Base-by-base conservation (phyloP, 2,329 filamentous ascomycete species). In the Myriosclerotinia duriaeana region DNA sequence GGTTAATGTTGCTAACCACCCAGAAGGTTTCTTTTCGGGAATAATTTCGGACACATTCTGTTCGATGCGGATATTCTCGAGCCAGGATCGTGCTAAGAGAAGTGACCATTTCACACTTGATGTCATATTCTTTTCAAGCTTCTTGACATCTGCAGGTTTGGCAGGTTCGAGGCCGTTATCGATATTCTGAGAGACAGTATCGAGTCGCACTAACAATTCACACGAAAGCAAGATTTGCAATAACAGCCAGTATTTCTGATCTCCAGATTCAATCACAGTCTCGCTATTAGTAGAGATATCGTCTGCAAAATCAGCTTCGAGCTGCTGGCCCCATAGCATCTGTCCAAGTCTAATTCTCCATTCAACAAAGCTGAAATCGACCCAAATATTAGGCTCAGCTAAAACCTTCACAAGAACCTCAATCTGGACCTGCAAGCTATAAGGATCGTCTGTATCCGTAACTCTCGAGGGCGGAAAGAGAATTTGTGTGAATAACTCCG, bases 341-440 rank as follows among this genome's bases (percentile, higher is more conserved):
- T 91, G 89, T 8, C 89, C 89, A 1, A 92, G 80, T 15, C 88
- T 82, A 67, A 92, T 89, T 48, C 89, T 84, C 89, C 89, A 92
- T 74, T 92, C 89, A 8, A 92, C 87, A 42, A 87, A 82, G 26
- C 88, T 89, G 70, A 92, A 89, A 76, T 92, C 89, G 62, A 89
- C 83, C 89, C 89, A 92, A 55, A 90, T 84, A 66, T 89, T 88
- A 64, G 87, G 82, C 9, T 85, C 79, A 0, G 84, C 85, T 54
- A 92, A 81, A 12, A 89, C 84, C 74, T 86, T 86, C 55, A 92
- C 82, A 22, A 92, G 78, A 5, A 87, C 84, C 70, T 88, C 82
- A 66, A 92, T 91, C 74, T 92, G 89, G 46, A 90, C 87, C 53
- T 87, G 83, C 26, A 92, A 79, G 64, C 88, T 85, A 72, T 85